A percentile compares a stretch with the other conserved stretches of the same genome.
phyloP scores from a whole-genome alignment of 495 filamentous ascomycete genomes.

The Aspergillus sclerotioniger region DNA sequence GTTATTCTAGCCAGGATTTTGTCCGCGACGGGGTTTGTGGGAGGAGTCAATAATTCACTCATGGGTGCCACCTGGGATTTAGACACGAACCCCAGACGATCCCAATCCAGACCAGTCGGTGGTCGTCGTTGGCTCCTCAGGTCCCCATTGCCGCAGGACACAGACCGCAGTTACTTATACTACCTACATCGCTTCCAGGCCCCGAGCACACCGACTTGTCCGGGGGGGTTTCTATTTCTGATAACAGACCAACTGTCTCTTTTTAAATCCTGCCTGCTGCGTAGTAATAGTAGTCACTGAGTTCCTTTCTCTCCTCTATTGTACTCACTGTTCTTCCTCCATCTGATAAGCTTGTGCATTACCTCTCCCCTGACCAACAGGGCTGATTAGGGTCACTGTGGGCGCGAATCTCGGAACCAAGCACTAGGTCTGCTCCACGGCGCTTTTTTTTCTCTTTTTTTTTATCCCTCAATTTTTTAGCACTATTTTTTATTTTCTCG shows the following conservation, averaged over 20 bases:
- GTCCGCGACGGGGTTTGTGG: neutral
- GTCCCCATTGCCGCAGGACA: slow-evolving; percentile 7
- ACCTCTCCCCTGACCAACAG: slow-evolving; percentile 6
- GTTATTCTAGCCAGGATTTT: neutral
- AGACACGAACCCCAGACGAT: slow-evolving; percentile 20
- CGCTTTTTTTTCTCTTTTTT: slow-evolving; percentile 13
- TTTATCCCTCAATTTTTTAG: neutral
- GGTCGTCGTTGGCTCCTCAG: slow-evolving; percentile 7
- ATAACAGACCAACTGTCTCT: neutral
- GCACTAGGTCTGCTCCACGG: slow-evolving; percentile 18
- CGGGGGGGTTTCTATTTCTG: neutral
- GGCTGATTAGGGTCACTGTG: slow-evolving; percentile 18
- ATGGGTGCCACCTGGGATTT: neutral
- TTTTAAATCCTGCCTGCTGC: neutral
- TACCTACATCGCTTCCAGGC: neutral
- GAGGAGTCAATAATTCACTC: neutral
- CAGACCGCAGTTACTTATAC: slow-evolving; percentile 9
- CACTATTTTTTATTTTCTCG: neutral
- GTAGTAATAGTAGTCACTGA: neutral
- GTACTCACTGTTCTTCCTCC: neutral
- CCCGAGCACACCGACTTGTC: neutral
- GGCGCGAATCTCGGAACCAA: slow-evolving; percentile 25
- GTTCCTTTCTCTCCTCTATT: neutral
- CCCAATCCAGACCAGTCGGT: slow-evolving; percentile 16
- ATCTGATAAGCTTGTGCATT: neutral